Percentiles rank a stretch among this genome's conserved stretches.
Conservation (phyloP, 1,284 basidiomycete species). For the Exobasidium rhododendri region DNA sequence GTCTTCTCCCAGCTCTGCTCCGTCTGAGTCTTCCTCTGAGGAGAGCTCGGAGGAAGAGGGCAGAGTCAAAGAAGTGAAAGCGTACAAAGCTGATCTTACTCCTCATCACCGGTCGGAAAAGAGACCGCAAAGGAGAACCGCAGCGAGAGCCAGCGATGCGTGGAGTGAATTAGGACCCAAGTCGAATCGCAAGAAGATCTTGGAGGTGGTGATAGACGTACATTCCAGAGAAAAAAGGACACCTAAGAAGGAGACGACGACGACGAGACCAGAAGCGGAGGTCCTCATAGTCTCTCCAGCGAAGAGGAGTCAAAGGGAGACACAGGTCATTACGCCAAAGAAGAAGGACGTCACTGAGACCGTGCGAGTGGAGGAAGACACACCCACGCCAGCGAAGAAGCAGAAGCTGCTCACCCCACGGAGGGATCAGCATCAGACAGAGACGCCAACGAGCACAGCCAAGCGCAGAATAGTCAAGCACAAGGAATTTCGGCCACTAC, state of each 20-base stretch:
- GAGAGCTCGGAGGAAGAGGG: not conserved
- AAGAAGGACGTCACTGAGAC: not conserved
- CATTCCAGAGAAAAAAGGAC: not conserved
- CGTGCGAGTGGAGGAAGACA: not conserved
- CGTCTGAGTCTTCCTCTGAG: not conserved
- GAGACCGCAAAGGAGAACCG: not conserved
- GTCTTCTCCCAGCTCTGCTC: not conserved
- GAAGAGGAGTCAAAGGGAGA: not conserved
- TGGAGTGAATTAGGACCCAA: not conserved
- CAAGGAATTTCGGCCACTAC: not conserved
- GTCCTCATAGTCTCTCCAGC: not conserved
- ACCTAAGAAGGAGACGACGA: not conserved
- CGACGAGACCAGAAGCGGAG: not conserved
- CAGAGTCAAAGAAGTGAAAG: not conserved
- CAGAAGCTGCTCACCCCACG: not conserved
- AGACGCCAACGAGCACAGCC: not conserved
- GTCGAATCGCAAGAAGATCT: not conserved
- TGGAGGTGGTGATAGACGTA: not conserved
- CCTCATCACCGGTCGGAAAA: not conserved
- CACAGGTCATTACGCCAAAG: not conserved
- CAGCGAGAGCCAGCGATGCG: conserved; percentile 1
- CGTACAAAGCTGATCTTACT: not conserved
- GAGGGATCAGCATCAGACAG: not conserved
- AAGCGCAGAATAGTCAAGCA: not conserved
- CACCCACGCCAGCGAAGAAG: not conserved